These are phyloP conservation scores for Aspergillus spinulosporus DNA, from an alignment of 2,329 filamentous ascomycete genomes.

Conservation along the genomic window DNA sequence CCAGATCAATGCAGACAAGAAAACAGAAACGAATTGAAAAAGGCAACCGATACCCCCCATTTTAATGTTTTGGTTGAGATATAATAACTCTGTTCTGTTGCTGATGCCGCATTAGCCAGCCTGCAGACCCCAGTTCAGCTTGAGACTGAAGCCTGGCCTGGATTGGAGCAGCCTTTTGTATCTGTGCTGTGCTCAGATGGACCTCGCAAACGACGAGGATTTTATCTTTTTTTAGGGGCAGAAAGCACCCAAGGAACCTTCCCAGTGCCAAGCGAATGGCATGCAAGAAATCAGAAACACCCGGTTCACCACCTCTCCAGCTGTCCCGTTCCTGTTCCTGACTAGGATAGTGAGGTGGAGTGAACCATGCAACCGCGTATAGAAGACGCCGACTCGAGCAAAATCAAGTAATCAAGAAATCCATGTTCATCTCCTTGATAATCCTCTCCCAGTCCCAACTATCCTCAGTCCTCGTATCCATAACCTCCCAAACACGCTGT, in stretches of 20 bases:
- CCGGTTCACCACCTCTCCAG: no score
- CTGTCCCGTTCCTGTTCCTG: no score
- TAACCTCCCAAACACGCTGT: slow-evolving; percentile 58
- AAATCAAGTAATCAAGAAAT: slow-evolving; percentile 61
- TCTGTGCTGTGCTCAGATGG: no score
- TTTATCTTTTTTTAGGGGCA: not conserved
- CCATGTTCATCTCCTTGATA: slow-evolving; percentile 59
- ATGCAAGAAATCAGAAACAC: not conserved
- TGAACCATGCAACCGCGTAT: slow-evolving; percentile 13
- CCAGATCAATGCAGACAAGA: not conserved
- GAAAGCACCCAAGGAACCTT: no score
- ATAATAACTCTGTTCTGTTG: no score
- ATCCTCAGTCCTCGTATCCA: slow-evolving; percentile 58
- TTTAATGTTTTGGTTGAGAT: not conserved
- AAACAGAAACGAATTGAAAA: not conserved
- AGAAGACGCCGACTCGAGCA: no score
- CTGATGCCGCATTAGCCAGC: no score
- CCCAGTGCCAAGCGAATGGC: not conserved
- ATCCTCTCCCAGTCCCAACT: slow-evolving; percentile 66
- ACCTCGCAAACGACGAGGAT: no score
- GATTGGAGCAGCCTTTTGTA: no score
- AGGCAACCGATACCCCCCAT: not conserved
- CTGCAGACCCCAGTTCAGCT: no score
- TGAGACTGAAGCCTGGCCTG: no score
- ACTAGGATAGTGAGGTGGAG: slow-evolving; percentile 4